A percentile compares a stretch with the other conserved stretches of the same genome.
Conservation (phyloP, 441 rosid genomes). For the Monsonia emarginata region DNA sequence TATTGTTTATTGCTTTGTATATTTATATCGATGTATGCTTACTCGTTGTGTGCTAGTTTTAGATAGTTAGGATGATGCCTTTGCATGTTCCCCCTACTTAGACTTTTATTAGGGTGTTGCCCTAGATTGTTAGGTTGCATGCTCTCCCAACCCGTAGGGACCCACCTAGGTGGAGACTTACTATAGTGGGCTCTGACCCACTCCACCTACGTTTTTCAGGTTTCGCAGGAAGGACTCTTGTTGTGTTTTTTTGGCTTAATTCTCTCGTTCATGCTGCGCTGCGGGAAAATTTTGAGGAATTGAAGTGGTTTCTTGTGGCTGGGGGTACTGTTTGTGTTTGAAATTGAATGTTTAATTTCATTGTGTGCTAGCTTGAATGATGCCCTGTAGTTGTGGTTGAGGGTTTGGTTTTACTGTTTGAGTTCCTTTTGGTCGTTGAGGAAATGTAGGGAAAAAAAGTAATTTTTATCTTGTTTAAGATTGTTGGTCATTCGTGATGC, state of each 20-base stretch:
- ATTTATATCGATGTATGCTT: too few species aligned
- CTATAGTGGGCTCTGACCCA: too few species aligned
- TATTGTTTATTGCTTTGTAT: too few species aligned
- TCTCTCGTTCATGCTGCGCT: background rate
- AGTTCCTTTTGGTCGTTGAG: background rate
- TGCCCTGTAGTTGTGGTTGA: background rate
- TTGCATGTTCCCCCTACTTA: too few species aligned
- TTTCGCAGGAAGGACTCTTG: too few species aligned
- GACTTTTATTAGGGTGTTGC: too few species aligned
- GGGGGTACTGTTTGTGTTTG: background rate
- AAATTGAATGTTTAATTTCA: background rate
- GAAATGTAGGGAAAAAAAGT: background rate
- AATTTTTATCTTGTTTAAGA: background rate
- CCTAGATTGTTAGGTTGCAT: too few species aligned
- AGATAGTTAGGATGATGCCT: too few species aligned
- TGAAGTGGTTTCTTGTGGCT: conserved; percentile 3
- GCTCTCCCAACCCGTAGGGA: too few species aligned
- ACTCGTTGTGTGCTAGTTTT: too few species aligned
- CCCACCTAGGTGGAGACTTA: too few species aligned
- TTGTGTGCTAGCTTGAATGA: background rate
- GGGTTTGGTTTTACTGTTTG: background rate
- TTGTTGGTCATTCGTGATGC: background rate
- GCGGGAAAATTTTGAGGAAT: background rate
- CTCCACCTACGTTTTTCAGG: too few species aligned
- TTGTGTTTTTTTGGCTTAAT: background rate